Base-by-base conservation (phyloP, 208 protist species). In the Crithidia expoeki region DNA sequence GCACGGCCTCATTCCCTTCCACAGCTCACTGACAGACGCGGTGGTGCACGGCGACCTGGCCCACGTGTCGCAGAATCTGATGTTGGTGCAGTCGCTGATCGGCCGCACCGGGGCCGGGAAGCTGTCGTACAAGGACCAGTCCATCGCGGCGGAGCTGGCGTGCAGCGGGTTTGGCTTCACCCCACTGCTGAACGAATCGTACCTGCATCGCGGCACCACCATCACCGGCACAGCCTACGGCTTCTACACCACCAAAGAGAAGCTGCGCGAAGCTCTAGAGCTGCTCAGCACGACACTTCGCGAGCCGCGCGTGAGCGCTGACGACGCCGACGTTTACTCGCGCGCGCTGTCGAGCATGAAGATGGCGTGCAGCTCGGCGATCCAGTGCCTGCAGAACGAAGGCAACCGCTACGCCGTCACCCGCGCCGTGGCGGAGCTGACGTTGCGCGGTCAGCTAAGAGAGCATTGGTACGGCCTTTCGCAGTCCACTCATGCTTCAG, bases 171-270 rank as follows among this genome's bases (percentile, higher is more conserved):
- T 96, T 74, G 59, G 60, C 49, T 94, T 94, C 80, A 62, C 75
- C 14, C 81, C 85, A 16, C 36, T 86, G 36, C 74, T 94, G 38
- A 94, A 92, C 50, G 81, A 92, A 70, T 93, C 87, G 27, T 94
- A 92, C 74, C 58, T 67, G 65, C 57, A 63, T 47, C 79, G 73
- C 42, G 78, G 74, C 56, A 74, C 68, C 47, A 84, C 82, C 74
- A 85, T 95, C 34, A 75, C 76, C 38, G 93, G 93, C 47, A 90
- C 81, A 16, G 63, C 68, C 30, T 94, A 84, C 68, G 83, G 87
- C 28, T 97, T 97, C 65, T 95, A 94, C 79, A 94, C 93, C 4
- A 95, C 90, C 1, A 86, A 81, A 62, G 88, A 90, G 73, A 93
- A 92, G 78, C 79, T 95, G 47, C 38, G 44, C 32, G 85, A 87